Evolutionary conservation across 805 yeast species (phyloP).

Genomic region (Yarrowia alimentaria): DNA sequence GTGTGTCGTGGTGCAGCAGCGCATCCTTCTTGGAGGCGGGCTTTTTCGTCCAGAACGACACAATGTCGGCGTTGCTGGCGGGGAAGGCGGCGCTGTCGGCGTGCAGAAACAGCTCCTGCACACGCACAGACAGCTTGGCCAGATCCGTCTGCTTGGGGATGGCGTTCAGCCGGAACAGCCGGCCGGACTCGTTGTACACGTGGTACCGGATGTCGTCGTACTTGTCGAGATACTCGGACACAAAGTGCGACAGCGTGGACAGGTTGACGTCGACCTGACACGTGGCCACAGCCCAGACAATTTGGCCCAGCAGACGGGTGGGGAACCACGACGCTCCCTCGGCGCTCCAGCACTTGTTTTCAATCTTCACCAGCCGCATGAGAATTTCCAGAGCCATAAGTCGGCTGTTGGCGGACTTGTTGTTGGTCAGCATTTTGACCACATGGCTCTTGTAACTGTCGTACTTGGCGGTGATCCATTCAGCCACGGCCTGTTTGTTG

Average conservation of each 20-base stretch:
- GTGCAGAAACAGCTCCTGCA: constrained; percentile 32
- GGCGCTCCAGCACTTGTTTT: constrained; percentile 47
- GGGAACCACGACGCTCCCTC: constrained; percentile 60
- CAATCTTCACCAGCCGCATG: constrained; percentile 46
- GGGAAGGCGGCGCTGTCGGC: constrained; percentile 33
- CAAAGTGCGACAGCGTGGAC: constrained; percentile 54
- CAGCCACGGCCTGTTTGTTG: constrained; percentile 50
- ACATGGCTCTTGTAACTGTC: constrained; percentile 51
- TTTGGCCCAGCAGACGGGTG: constrained; percentile 48
- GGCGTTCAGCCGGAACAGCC: constrained; percentile 23
- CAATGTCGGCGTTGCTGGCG: constrained; percentile 32
- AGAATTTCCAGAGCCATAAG: constrained; percentile 33
- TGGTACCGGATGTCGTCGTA: constrained; percentile 79
- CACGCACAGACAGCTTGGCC: constrained; percentile 29
- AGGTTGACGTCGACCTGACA: constrained; percentile 40
- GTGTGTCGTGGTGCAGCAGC: constrained; percentile 39
- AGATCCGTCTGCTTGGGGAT: constrained; percentile 14
- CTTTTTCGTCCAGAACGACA: constrained; percentile 27
- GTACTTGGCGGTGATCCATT: constrained; percentile 65
- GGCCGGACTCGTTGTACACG: constrained; percentile 56
- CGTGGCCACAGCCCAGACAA: constrained; percentile 41
- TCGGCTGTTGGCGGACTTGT: constrained; percentile 27
- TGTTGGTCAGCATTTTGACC: constrained; percentile 43
- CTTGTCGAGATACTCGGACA: constrained; percentile 51
- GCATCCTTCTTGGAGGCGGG: constrained; percentile 26